These are phyloP conservation scores for Bruguiera parviflora DNA, from an alignment of 345 rosid species.

Conservation along the genomic window DNA sequence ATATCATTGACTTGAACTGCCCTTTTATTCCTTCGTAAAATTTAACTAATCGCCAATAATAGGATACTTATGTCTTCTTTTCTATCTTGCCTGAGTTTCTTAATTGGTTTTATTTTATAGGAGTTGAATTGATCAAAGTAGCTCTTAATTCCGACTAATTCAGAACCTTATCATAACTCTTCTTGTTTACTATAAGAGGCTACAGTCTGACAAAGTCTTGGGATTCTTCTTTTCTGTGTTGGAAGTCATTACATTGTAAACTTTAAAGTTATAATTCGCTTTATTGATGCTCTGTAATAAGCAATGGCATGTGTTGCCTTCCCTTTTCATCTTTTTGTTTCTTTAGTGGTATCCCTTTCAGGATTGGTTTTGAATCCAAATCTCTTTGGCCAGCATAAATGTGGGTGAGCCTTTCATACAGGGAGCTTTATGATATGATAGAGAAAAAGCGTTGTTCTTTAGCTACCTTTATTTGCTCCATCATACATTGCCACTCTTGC, in stretches of 20 bases:
- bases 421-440: slow-evolving; percentile 29
- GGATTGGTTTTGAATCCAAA: slow-evolving; percentile 1
- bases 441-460: slow-evolving; percentile 33
- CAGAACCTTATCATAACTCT: background rate
- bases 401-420: slow-evolving; percentile 2
- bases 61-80: too few species aligned
- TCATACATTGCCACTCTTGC: slow-evolving; percentile 22
- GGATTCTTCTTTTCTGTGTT: background rate
- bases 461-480: slow-evolving; percentile 39
- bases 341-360: background rate
- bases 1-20: too few species aligned
- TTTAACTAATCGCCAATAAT: too few species aligned
- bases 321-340: slow-evolving; percentile 9
- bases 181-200: background rate
- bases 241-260: slow-evolving; percentile 3
- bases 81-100: too few species aligned
- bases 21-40: too few species aligned
- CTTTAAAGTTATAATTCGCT: background rate
- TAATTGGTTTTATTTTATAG: too few species aligned
- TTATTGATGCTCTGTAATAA: slow-evolving; percentile 3
- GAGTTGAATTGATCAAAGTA: too few species aligned
- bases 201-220: background rate
- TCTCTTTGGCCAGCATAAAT: slow-evolving; percentile 14
- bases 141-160: background rate
- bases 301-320: slow-evolving; percentile 11